Conservation (phyloP, 2,329 filamentous ascomycete species). For the Diplocarpon rosae region DNA sequence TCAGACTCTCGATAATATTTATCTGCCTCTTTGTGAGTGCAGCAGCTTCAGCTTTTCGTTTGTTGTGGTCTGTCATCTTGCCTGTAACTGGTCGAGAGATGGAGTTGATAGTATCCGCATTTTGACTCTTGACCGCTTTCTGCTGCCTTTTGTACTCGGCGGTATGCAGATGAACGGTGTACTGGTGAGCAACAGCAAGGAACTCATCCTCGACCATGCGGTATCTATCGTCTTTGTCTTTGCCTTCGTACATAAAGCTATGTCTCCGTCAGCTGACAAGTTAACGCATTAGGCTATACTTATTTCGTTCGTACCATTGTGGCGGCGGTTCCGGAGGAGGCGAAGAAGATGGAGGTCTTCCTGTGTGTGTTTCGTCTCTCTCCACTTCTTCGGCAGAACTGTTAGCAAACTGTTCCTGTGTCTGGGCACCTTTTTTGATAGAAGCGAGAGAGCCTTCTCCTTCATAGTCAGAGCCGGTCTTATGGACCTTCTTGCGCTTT, state of each 20-base stretch:
- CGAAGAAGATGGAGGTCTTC: conserved; percentile 37
- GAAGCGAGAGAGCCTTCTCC: neutral
- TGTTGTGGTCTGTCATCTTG: conserved; percentile 23
- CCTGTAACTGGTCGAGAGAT: conserved; percentile 31
- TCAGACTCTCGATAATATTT: conserved; percentile 20
- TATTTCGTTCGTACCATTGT: conserved; percentile 32
- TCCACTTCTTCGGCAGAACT: neutral
- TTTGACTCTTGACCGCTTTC: conserved; percentile 40
- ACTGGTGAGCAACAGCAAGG: conserved; percentile 51
- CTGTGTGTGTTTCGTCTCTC: conserved; percentile 2
- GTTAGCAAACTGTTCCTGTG: neutral
- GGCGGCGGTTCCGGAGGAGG: conserved; percentile 38
- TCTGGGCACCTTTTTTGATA: neutral
- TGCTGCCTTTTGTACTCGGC: conserved; percentile 65
- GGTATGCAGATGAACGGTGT: conserved; percentile 66
- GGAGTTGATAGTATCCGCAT: conserved; percentile 34
- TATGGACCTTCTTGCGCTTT: conserved; percentile 12
- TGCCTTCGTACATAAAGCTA: conserved; percentile 47
- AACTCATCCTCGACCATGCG: conserved; percentile 83
- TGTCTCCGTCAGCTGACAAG: conserved; percentile 8
- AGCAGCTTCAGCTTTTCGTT: conserved; percentile 26
- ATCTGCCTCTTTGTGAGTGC: conserved; percentile 30
- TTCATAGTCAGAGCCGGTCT: conserved; percentile 1
- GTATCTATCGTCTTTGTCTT: conserved; percentile 59
- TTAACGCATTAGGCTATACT: neutral